phyloP scores from a whole-genome alignment of 2,329 filamentous ascomycete genomes.

The Diaporthe sp. region DNA sequence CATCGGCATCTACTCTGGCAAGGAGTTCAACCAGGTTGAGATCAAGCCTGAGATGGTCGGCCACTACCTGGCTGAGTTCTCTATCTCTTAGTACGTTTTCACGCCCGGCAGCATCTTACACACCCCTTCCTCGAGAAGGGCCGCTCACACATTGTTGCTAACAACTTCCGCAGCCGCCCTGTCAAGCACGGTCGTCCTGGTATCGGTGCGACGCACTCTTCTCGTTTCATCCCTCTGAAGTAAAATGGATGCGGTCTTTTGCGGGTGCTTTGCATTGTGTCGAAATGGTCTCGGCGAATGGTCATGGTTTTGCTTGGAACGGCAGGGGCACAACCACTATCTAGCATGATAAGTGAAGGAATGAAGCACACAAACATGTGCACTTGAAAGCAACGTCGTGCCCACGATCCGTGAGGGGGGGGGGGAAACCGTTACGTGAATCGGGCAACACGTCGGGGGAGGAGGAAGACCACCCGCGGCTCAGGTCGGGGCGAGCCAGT shows the following conservation, averaged over 20 bases:
- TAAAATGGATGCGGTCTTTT: conserved; percentile 67
- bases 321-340: conserved; percentile 49
- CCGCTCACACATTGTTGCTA: conserved; percentile 49
- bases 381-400: conserved; percentile 25
- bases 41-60: conserved; percentile 99
- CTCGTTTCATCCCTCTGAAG: conserved; percentile 99
- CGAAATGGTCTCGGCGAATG: conserved; percentile 66
- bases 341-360: conserved; percentile 58
- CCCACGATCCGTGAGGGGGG: conserved; percentile 32
- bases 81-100: conserved; percentile 96
- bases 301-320: conserved; percentile 64
- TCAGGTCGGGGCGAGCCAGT: conserved; percentile 2
- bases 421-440: conserved; percentile 23
- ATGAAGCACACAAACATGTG: conserved; percentile 45
- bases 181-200: conserved; percentile 99
- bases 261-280: conserved; percentile 65
- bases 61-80: conserved; percentile 99
- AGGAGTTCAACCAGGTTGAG: conserved; percentile 99
- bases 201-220: conserved; percentile 99
- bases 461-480: neutral
- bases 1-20: conserved; percentile 99
- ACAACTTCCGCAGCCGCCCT: conserved; percentile 80
- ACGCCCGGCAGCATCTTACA: neutral
- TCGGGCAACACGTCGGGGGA: neutral
- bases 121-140: too few species aligned